Conservation (phyloP, 2,329 filamentous ascomycete species). For the Penicillium thymicola region DNA sequence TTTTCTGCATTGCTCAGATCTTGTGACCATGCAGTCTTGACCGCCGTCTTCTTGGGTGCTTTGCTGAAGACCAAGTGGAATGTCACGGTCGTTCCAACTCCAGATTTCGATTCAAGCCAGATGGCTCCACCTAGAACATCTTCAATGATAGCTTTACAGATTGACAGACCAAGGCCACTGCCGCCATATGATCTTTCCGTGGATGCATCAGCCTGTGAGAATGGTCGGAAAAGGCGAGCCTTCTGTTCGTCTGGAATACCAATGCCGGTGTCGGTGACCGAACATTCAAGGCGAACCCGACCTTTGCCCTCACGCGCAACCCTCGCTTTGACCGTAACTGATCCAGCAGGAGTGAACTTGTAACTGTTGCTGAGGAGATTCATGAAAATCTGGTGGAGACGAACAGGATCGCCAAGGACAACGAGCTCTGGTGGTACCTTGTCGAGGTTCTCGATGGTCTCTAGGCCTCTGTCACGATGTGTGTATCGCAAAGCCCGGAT, state of each 20-base stretch:
- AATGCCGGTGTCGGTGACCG: constrained; percentile 86
- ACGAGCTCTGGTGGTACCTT: constrained; percentile 55
- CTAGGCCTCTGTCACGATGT: constrained; percentile 58
- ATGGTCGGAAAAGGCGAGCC: constrained; percentile 84
- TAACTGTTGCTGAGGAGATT: constrained; percentile 91
- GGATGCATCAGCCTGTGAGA: constrained; percentile 87
- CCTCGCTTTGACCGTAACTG: constrained; percentile 76
- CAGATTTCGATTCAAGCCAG: constrained; percentile 72
- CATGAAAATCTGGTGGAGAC: constrained; percentile 71
- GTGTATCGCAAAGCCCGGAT: constrained; percentile 62
- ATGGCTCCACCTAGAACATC: constrained; percentile 87
- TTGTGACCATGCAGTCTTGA: constrained; percentile 57
- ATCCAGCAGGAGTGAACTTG: constrained; percentile 86
- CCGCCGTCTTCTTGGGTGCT: constrained; percentile 58
- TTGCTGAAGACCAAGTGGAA: constrained; percentile 87
- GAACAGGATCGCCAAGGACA: constrained; percentile 81
- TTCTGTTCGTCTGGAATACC: constrained; percentile 76
- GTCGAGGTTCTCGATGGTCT: constrained; percentile 64
- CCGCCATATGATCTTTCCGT: constrained; percentile 89
- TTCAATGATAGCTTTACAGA: constrained; percentile 91
- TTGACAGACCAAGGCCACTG: constrained; percentile 84
- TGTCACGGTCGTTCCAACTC: constrained; percentile 59
- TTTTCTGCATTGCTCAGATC: constrained; percentile 41
- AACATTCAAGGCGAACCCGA: constrained; percentile 73
- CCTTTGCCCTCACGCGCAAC: constrained; percentile 69